Base-by-base conservation (phyloP, 148 eudicot genomes). In the Euryodendron excelsum region DNA sequence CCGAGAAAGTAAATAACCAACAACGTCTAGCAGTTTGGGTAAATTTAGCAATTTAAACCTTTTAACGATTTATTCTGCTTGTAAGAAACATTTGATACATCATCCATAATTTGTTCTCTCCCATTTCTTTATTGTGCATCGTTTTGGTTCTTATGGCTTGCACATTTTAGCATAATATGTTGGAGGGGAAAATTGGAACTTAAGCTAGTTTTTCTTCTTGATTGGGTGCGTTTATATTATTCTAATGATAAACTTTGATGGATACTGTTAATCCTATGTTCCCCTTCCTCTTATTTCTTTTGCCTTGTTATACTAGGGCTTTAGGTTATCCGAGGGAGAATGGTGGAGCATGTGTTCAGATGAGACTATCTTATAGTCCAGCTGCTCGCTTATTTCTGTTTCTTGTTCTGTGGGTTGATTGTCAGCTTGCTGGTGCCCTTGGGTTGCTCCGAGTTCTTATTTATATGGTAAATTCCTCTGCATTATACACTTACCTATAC, bases 301-400 rank as follows among this genome's bases (percentile, higher is more conserved):
- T 30, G 34, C 45, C 37, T 60, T 60, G 34, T 70, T 55, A 58
- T 21, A 67, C 8, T 81, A 82, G 85, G 64, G 82, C 87, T 12
- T 48, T 79, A 34, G 73, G 73, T 63, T 64, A 9, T 76, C 73
- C 82, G 15, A 77, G 83, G 80, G 68, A 69, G 37, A 41, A 28
- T 21, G 83, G 81, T 78, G 84, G 87, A 74, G 82, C 87, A 53
- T 79, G 82, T 69, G 67, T 84, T 69, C 87, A 84, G 30, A 55
- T 84, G 82, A 78, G 82, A 45, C 33, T 84, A 67, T 60, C 79
- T 70, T 84, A 78, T 23, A 77, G 82, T 81, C 84, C 87, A 73
- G 87, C 62, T 62, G 84, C 84, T 0, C 71, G 79, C 41, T 33
- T 84, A 6, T 81, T 84, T 18, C 71, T 78, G 11, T 81, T 74